Evolutionary conservation across 2,329 filamentous ascomycete species (phyloP).

Genomic region (Beauveria caledonica): DNA sequence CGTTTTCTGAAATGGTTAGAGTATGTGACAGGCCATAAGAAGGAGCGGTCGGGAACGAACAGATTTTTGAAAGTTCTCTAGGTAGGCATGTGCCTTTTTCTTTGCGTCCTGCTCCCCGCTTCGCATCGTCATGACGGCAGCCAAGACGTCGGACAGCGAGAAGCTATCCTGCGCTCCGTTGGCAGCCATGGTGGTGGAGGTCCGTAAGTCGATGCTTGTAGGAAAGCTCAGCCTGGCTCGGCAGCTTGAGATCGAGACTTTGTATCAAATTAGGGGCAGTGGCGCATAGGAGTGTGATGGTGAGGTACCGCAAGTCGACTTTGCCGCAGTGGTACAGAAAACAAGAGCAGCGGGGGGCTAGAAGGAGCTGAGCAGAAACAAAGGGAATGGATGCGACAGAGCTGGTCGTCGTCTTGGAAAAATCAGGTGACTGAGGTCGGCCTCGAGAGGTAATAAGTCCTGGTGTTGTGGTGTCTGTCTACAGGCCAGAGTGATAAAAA

Average conservation of each 20-base stretch:
- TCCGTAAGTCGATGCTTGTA: not conserved
- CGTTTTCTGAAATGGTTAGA: slow-evolving; percentile 53
- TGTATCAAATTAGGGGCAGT: not conserved
- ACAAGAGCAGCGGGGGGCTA: not conserved
- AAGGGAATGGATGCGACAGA: slow-evolving; percentile 4
- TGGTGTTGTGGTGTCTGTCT: slow-evolving; percentile 1
- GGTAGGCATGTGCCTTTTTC: slow-evolving; percentile 80
- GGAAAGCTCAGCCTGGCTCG: not conserved
- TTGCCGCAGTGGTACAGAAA: not conserved
- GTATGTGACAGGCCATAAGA: slow-evolving; percentile 9
- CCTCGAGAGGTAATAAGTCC: not conserved
- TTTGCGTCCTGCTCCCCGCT: slow-evolving; percentile 76
- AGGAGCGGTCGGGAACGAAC: slow-evolving; percentile 37
- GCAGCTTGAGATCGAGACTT: not conserved
- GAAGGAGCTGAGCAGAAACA: not conserved
- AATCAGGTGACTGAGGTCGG: not conserved
- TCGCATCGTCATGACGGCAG: slow-evolving; percentile 87
- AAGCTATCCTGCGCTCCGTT: slow-evolving; percentile 62
- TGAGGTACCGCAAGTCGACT: not conserved
- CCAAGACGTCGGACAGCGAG: slow-evolving; percentile 65
- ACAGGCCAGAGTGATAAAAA: slow-evolving; percentile 19
- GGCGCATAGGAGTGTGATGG: not conserved
- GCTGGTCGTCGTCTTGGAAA: slow-evolving; percentile 2
- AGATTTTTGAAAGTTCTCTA: slow-evolving; percentile 97
- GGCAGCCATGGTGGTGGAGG: slow-evolving; percentile 56